A percentile compares a stretch with the other conserved stretches of the same genome.
Evolutionary conservation across 1,139 yeast genomes (phyloP).

Genomic region (Debaryomyces nepalensis): DNA sequence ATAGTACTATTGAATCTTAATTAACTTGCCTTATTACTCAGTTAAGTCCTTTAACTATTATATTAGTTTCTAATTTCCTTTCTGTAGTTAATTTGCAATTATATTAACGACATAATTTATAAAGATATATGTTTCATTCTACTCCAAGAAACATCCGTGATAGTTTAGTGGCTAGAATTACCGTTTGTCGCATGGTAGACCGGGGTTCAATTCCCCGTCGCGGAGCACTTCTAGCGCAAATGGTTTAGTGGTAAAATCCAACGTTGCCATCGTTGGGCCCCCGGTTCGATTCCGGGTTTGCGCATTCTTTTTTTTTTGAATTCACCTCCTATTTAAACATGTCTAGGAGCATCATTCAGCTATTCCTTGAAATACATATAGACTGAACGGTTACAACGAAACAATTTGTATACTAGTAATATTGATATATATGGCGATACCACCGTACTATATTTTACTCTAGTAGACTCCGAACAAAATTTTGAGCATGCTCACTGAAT

Average conservation of each 20-base stretch:
- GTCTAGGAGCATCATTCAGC: too few species aligned
- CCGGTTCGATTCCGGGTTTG: conserved; percentile 27
- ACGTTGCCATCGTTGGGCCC: conserved; percentile 26
- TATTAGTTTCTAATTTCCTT: too few species aligned
- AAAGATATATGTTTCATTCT: too few species aligned
- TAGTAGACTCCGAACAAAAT: not conserved
- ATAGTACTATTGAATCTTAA: too few species aligned
- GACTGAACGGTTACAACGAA: too few species aligned
- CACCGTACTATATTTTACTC: conserved; percentile 7
- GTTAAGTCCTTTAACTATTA: too few species aligned
- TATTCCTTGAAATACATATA: too few species aligned
- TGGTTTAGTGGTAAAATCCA: conserved; percentile 27
- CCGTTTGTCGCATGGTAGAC: conserved; percentile 66
- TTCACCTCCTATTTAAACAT: not conserved
- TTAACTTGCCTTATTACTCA: too few species aligned
- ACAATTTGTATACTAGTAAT: not conserved
- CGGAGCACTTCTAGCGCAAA: conserved; percentile 44
- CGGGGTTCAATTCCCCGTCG: conserved; percentile 76
- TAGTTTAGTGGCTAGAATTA: conserved; percentile 55
- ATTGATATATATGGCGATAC: not conserved
- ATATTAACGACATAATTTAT: too few species aligned
- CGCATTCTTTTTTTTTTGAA: conserved; percentile 18
- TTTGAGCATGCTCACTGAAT: conserved; percentile 11
- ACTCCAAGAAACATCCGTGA: conserved; percentile 34
- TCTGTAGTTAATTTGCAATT: too few species aligned